Conservation (phyloP, 495 filamentous ascomycete species). For the Jackrogersella minutella region DNA sequence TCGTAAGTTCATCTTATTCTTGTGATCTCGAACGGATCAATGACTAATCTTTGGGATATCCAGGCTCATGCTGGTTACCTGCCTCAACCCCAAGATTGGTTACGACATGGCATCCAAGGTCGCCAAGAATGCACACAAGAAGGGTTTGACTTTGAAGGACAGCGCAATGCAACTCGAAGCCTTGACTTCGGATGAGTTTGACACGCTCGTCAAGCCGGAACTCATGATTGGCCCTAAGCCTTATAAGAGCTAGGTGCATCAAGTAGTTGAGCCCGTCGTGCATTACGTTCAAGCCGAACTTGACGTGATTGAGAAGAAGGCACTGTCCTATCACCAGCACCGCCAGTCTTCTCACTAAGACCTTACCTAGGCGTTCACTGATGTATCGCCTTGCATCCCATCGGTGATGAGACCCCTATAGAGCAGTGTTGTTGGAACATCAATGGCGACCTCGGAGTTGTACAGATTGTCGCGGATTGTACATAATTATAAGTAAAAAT, state of each 20-base stretch:
- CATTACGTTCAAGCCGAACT: conserved; percentile 37
- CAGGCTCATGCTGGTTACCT: conserved; percentile 97
- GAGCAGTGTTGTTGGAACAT: conserved; percentile 1
- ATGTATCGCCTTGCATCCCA: background rate
- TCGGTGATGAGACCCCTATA: background rate
- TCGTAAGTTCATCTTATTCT: conserved; percentile 55
- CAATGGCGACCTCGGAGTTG: conserved; percentile 18
- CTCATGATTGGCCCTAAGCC: conserved; percentile 89
- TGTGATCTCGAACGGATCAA: background rate
- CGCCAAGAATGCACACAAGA: conserved; percentile 99
- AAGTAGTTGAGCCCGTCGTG: conserved; percentile 36
- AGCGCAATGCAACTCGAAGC: conserved; percentile 94
- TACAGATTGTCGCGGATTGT: conserved; percentile 26
- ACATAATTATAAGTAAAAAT: conserved; percentile 32
- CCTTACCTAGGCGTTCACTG: background rate
- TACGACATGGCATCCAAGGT: conserved; percentile 99
- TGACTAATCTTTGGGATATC: conserved; percentile 16
- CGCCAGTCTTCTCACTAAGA: conserved; percentile 15
- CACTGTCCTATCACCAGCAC: conserved; percentile 21
- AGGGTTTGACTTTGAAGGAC: conserved; percentile 90
- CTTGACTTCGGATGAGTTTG: conserved; percentile 89
- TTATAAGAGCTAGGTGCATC: conserved; percentile 51
- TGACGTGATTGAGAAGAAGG: conserved; percentile 31
- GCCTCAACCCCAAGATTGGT: conserved; percentile 97
- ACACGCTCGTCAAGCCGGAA: conserved; percentile 90